phyloP scores from a whole-genome alignment of 2,329 filamentous ascomycete genomes.

The Clonostachys rosea region DNA sequence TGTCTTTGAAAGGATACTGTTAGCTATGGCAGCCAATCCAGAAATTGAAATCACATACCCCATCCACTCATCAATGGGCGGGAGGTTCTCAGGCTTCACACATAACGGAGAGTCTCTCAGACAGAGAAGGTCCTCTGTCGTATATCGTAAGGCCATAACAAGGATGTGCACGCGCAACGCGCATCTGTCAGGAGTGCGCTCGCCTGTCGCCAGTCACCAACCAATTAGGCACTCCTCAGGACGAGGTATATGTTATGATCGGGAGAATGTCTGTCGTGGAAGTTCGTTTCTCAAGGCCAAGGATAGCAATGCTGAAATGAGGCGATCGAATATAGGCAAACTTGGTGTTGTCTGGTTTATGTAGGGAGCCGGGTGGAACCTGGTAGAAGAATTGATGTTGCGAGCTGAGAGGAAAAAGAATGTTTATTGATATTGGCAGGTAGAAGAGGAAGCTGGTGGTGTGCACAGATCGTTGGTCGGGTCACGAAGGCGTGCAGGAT shows the following conservation, averaged over 20 bases:
- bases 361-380: no score
- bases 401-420: no score
- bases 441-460: background rate
- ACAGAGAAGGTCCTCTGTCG: conserved; percentile 68
- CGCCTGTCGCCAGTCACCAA: conserved; percentile 9
- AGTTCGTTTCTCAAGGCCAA: no score
- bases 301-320: no score
- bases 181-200: conserved; percentile 18
- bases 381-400: no score
- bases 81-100: conserved; percentile 71
- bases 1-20: no score
- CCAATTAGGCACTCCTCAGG: background rate
- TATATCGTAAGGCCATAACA: conserved; percentile 62
- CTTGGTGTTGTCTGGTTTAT: no score
- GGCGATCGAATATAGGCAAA: no score
- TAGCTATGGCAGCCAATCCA: no score
- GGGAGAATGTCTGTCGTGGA: no score
- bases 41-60: conserved; percentile 52
- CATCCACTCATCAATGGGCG: conserved; percentile 93
- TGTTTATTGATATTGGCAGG: no score
- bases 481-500: background rate
- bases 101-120: conserved; percentile 81
- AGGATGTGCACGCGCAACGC: conserved; percentile 23
- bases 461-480: background rate
- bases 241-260: no score